phyloP scores from a whole-genome alignment of 805 yeast species.

The Cyberlindnera subsufficiens region DNA sequence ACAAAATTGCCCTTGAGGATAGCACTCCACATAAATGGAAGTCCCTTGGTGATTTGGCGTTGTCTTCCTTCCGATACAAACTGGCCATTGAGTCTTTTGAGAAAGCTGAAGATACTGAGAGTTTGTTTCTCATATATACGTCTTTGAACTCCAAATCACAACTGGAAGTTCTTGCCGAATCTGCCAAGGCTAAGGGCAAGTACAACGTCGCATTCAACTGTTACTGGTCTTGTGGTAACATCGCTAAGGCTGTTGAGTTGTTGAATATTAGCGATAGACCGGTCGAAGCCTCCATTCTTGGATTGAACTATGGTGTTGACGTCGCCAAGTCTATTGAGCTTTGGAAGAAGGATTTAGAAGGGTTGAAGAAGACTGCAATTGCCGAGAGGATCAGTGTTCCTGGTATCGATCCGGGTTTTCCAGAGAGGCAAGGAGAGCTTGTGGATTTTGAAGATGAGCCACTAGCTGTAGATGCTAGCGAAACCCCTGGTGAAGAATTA shows the following conservation, averaged over 20 bases:
- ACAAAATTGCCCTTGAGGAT: slow-evolving; percentile 52
- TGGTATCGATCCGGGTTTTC: slow-evolving; percentile 20
- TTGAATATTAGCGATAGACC: slow-evolving; percentile 62
- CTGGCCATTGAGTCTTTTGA: slow-evolving; percentile 77
- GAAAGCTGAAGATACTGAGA: slow-evolving; percentile 74
- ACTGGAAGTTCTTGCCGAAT: slow-evolving; percentile 55
- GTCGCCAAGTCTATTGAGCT: slow-evolving; percentile 41
- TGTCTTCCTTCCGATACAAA: slow-evolving; percentile 70
- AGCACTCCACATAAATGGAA: slow-evolving; percentile 77
- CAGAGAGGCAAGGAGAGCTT: slow-evolving; percentile 28
- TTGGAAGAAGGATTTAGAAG: slow-evolving; percentile 62
- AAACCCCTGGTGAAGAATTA: slow-evolving; percentile 1
- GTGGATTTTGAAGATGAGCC: slow-evolving; percentile 34
- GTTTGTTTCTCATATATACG: slow-evolving; percentile 75
- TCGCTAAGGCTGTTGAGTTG: slow-evolving; percentile 54
- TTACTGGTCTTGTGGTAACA: slow-evolving; percentile 80
- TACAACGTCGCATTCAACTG: slow-evolving; percentile 90
- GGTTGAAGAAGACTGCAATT: slow-evolving; percentile 47
- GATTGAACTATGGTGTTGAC: slow-evolving; percentile 55
- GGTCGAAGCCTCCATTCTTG: slow-evolving; percentile 83
- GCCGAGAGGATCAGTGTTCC: slow-evolving; percentile 58
- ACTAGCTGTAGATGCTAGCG: slow-evolving; percentile 20
- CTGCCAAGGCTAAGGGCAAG: slow-evolving; percentile 69
- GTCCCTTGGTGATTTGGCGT: slow-evolving; percentile 81
- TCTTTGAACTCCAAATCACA: slow-evolving; percentile 67